Evolutionary conservation across 2,329 filamentous ascomycete species (phyloP), one percentile per base, ranked within the genome.

Genomic region (Colletotrichum destructivum): DNA sequence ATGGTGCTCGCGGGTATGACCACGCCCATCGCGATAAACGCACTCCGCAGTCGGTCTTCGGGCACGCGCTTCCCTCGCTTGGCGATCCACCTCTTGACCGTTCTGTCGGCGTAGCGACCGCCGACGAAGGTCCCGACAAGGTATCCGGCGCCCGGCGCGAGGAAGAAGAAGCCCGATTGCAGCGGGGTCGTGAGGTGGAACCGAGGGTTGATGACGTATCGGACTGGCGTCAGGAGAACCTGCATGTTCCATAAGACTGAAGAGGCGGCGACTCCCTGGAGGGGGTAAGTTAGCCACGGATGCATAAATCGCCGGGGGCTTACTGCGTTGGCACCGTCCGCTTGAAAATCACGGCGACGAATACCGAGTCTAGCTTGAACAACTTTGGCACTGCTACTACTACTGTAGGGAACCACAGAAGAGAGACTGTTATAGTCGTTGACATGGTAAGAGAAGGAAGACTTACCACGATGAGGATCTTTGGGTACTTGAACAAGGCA

Each of bases 171-270:
- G 0, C 90, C 91, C 0, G 87, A 88, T 76, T 92, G 88, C 26
- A 93, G 85, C 0, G 92, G 91, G 0, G 86, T 86, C 0, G 86
- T 88, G 16, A 94, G 86, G 64, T 88, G 77, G 82, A 93, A 93
- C 65, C 92, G 89, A 0, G 92, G 91, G 76, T 93, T 93, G 21
- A 94, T 84, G 15, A 93, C 88, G 76, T 92, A 93, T 35, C 91
- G 89, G 71, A 93, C 93, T 0, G 89, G 89, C 0, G 90, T 93
- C 9, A 93, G 84, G 0, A 93, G 85, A 3, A 86, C 87, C 79
- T 93, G 93, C 82, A 93, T 92, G 79, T 93, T 93, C 90, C 90
- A 94, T 16, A 93, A 88, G 0, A 94, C 83, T 21, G 87, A 84
- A 2, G 86, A 88, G 15, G 87, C 87, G 1, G 90, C 89, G 2